Base-by-base conservation (phyloP, 176 grass and related monocot genomes). In the Hyparrhenia diplandra region DNA sequence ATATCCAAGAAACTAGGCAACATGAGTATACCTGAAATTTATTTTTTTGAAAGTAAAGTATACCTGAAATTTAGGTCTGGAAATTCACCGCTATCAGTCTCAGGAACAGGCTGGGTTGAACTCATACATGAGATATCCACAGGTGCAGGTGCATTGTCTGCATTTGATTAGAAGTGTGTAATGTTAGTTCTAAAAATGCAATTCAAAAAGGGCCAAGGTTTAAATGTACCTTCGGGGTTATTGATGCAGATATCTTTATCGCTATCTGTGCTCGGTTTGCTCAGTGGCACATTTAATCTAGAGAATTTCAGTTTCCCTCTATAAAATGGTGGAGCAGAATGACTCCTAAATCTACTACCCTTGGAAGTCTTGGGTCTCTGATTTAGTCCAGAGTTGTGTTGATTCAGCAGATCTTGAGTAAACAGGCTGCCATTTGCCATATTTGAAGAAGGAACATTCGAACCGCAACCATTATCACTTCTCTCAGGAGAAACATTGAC, bases 241-340 rank as follows among this genome's bases (percentile, higher is more conserved):
- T 86, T 91, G 51, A 61, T 27, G 84, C 71, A 49, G 41, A 80
- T 66, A 82, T 64, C 76, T 82, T 84, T 83, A 86, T 77, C 79
- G 31, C 46, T 69, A 74, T 86, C 67, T 83, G 59, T 58, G 69
- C 42, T 79, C 45, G 65, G 79, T 63, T 71, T 80, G 46, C 74
- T 81, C 54, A 52, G 67, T 47, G 61, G 72, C 28, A 91, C 81
- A 75, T 84, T 92, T 76, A 95, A 75, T 64, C 83, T 62, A 40
- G 86, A 78, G 80, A 83, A 89, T 85, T 98, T 98, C 66, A 16
- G 67, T 84, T 93, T 98, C 66, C 81, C 90, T 84, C 40, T 92
- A 87, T 91, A 90, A 86, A 94, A 93, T 78, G 95, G 95, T 82
- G 92, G 95, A 60, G 95, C 92, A 37, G 95, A 94, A 68, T 29